Evolutionary conservation across 164 flowering plant genomes (phyloP), one percentile per base, ranked within the genome.

Genomic region (Magnolia changhungtana): DNA sequence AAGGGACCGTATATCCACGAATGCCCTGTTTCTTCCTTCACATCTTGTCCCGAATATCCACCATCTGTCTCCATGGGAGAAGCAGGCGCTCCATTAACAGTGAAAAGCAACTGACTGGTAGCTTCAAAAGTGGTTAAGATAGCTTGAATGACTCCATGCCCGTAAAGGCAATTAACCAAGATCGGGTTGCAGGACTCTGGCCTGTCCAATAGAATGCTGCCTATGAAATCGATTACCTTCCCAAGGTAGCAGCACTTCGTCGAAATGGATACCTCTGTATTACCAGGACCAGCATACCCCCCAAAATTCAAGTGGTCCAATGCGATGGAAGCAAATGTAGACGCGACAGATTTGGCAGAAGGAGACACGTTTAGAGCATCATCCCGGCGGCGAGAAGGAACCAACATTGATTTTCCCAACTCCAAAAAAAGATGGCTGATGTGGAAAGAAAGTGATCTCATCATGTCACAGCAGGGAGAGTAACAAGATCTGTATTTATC

Each of bases 21-120:
- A 78, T 84, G 79, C 82, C 87, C 96, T 7, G 82, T 77, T 78
- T 90, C 91, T 74, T 87, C 92, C 80, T 83, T 85, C 58, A 78
- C 88, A 81, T 86, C 90, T 58, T 84, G 91, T 79, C 88, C 91
- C 50, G 69, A 65, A 78, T 55, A 86, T 45, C 84, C 89, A 73
- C 90, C 97, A 82, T 94, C 99, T 68, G 92, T 94, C 77, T 94
- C 99, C 98, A 93, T 92, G 19, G 98, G 98, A 72, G 98, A 94
- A 63, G 94, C 81, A 76, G 96, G 92, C 19, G 88, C 80, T 73
- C 92, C 85, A 59, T 88, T 91, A 64, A 92, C 89, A 0, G 97
- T 78, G 85, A 90, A 93, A 9, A 92, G 90, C 83, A 96, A 83
- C 78, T 94, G 98, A 84, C 97, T 94, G 45, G 98, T 96, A 50